Evolutionary conservation across 306 rosid genomes (phyloP), one percentile per base, ranked within the genome.

Genomic region (Vigna angularis): DNA sequence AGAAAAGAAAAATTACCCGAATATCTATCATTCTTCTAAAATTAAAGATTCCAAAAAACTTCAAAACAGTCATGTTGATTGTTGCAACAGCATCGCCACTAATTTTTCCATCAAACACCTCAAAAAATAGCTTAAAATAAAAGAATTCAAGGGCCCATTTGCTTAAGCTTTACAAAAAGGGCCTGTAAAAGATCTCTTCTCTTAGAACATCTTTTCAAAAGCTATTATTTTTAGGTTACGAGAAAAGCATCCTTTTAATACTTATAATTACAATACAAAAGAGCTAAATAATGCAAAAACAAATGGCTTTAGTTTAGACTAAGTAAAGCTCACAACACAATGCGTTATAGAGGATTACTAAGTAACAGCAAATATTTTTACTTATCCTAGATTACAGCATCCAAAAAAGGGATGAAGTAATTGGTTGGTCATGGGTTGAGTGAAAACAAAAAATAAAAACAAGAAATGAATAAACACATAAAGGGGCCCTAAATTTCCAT

Each of bases 51-150:
- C 28, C 28, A 26, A 26, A 26, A 26, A 26, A 26, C 28, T 26
- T 26, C 28, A n/a, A 57, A 52, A 36, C 48, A 62, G 30, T 55
- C 52, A 70, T 57, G 32, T 24, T 18, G 7, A 57, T 57, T 42
- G 10, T 26, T 40, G 55, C 55, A 13, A 69, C 42, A 70, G 20
- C 32, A 52, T 26, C 18, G 1, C 9, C 64, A 76, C 24, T 67
- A 49, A 51, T 68, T 48, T 16, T 6, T 56, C 34, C 76, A 56
- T 58, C 53, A 59, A 47, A 70, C 10, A 50, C 76, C 24, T 82
- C 55, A 57, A 12, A 76, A 70, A 20, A 20, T 76, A 65, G 38
- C 44, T 38, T 38, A 7, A 38, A 38, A 38, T 38, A 38, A 38
- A 22, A 76, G 14, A 66, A 55, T 52, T 16, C 34, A 58, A 58